Conservation (phyloP, 2,329 filamentous ascomycete genomes). For the Daldinia eschscholtzii region DNA sequence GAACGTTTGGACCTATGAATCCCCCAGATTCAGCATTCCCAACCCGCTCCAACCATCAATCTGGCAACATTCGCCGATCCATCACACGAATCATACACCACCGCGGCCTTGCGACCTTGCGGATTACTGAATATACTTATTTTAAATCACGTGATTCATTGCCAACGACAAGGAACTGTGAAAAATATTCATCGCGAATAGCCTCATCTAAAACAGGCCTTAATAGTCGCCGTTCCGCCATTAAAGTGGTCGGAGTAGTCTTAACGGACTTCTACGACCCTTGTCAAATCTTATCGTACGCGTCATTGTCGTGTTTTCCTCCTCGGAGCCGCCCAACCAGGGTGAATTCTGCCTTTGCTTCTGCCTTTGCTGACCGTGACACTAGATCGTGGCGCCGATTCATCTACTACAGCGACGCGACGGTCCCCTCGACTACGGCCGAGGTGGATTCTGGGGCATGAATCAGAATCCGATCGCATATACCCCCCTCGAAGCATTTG, state of each 20-base stretch:
- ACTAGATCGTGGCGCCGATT: slow-evolving; percentile 66
- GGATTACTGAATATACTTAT: slow-evolving; percentile 31
- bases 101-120: slow-evolving; percentile 30
- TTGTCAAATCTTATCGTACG: slow-evolving; percentile 46
- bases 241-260: slow-evolving; percentile 47
- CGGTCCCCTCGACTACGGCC: slow-evolving; percentile 68
- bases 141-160: slow-evolving; percentile 50
- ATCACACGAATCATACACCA: slow-evolving; percentile 42
- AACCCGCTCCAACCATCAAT: slow-evolving; percentile 38
- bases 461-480: slow-evolving; percentile 72
- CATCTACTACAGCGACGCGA: slow-evolving; percentile 65
- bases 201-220: slow-evolving; percentile 47
- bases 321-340: slow-evolving; percentile 23
- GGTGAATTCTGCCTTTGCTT: slow-evolving; percentile 30
- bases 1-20: slow-evolving; percentile 27
- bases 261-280: slow-evolving; percentile 41
- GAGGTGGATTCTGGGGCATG: slow-evolving; percentile 69
- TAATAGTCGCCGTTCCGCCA: slow-evolving; percentile 45
- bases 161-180: slow-evolving; percentile 44
- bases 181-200: slow-evolving; percentile 50
- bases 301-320: slow-evolving; percentile 41
- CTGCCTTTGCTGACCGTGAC: slow-evolving; percentile 45
- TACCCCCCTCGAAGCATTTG: slow-evolving; percentile 86
- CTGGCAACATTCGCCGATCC: slow-evolving; percentile 41
- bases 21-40: slow-evolving; percentile 30